Conservation (phyloP, 129 eudicot genomes). For the Artemisia annua region DNA sequence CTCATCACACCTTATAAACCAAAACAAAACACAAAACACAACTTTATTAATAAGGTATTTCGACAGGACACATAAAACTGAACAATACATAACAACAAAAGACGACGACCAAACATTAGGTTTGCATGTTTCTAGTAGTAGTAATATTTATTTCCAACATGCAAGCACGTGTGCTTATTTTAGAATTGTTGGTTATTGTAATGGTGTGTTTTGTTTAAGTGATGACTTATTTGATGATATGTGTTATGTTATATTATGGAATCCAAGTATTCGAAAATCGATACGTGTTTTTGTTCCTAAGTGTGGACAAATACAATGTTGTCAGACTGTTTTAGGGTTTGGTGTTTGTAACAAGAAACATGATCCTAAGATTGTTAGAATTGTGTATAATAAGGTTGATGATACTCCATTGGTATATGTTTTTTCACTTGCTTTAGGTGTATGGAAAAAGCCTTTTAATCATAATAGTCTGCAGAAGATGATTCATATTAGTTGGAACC, state of each 20-base stretch:
- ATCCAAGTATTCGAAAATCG: slow-evolving; percentile 41
- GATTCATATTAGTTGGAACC: slow-evolving; percentile 42
- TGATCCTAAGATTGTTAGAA: slow-evolving; percentile 52
- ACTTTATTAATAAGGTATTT: slow-evolving; percentile 40
- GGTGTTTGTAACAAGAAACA: slow-evolving; percentile 40
- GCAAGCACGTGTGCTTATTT: slow-evolving; percentile 42
- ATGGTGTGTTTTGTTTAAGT: slow-evolving; percentile 52
- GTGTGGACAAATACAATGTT: slow-evolving; percentile 13
- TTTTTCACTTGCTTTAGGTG: slow-evolving; percentile 34
- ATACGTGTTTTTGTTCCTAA: slow-evolving; percentile 17
- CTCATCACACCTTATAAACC: slow-evolving; percentile 30
- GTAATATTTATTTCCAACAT: slow-evolving; percentile 23
- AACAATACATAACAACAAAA: slow-evolving; percentile 34
- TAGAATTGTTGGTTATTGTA: slow-evolving; percentile 48
- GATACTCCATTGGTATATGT: slow-evolving; percentile 38
- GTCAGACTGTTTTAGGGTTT: slow-evolving; percentile 47
- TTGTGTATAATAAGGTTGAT: slow-evolving; percentile 25
- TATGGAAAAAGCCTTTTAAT: slow-evolving; percentile 37
- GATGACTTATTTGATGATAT: slow-evolving; percentile 44
- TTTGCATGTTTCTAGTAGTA: slow-evolving; percentile 3
- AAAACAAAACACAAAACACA: slow-evolving; percentile 6
- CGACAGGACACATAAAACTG: slow-evolving; percentile 32
- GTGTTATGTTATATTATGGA: slow-evolving; percentile 44
- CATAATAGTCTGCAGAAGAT: slow-evolving; percentile 15
- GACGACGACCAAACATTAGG: slow-evolving; percentile 39